phyloP scores from a whole-genome alignment of 2,329 filamentous ascomycete species.

The Fusarium compactum region DNA sequence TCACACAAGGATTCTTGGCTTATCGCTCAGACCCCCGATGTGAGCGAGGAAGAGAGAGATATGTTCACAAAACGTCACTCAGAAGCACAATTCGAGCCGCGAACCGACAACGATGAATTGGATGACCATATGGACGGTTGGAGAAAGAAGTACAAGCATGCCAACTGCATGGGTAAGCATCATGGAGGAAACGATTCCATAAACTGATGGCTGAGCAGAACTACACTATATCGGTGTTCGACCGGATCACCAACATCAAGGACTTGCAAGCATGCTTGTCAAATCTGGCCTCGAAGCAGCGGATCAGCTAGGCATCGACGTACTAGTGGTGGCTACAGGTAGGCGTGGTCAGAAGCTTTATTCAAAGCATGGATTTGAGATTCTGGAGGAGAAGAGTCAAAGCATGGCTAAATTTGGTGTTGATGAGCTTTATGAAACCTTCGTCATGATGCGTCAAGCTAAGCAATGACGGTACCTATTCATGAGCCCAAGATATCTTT shows the following conservation, averaged over 20 bases:
- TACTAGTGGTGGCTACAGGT: conserved; percentile 38
- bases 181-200: accelerated
- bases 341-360: conserved; percentile 28
- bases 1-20: conserved; percentile 23
- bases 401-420: conserved; percentile 12
- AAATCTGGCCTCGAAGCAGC: conserved; percentile 38
- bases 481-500: accelerated
- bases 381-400: conserved; percentile 18
- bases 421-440: conserved; percentile 29
- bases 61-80: not conserved
- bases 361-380: conserved; percentile 35
- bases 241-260: conserved; percentile 37
- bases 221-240: conserved; percentile 43
- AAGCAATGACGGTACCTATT: not conserved
- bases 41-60: conserved; percentile 1
- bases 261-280: conserved; percentile 41
- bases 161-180: conserved; percentile 22
- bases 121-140: conserved; percentile 27
- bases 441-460: conserved; percentile 12
- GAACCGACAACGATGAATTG: conserved; percentile 3
- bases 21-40: conserved; percentile 31
- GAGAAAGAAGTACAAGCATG: conserved; percentile 25
- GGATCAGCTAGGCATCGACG: conserved; percentile 29
- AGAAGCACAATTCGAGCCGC: conserved; percentile 6
- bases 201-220: conserved; percentile 14